Evolutionary conservation across 371 early-diverging fungal species (phyloP).

Genomic region (Capillidium rhysosporum): DNA sequence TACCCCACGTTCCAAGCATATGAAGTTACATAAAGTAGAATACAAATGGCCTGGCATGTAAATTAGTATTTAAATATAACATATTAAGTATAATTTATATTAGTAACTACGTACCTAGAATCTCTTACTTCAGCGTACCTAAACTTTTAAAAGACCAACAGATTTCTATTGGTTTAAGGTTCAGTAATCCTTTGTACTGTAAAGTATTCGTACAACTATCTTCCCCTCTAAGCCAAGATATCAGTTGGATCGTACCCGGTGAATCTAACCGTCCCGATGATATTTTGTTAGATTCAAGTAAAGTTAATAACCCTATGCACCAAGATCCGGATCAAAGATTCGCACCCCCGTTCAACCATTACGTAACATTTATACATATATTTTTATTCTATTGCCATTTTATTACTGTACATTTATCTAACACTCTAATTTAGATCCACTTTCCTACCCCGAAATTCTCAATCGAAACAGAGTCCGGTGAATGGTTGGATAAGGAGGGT

Average conservation of each 20-base stretch:
- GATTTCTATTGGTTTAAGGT: background rate
- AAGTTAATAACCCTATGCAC: background rate
- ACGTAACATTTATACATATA: background rate
- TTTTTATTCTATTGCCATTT: background rate
- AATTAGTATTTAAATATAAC: background rate
- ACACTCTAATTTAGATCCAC: background rate
- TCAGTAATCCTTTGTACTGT: background rate
- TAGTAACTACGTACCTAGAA: background rate
- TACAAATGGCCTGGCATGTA: slow-evolving; percentile 1
- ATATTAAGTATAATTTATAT: background rate
- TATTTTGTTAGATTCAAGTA: background rate
- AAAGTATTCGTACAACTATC: background rate
- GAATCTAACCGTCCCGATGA: slow-evolving; percentile 3
- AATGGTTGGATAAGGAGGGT: background rate
- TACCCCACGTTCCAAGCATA: background rate
- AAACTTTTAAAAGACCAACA: background rate
- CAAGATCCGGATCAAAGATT: background rate
- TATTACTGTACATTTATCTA: background rate
- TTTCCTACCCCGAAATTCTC: slow-evolving; percentile 3
- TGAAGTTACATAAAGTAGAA: background rate
- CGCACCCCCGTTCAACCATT: background rate
- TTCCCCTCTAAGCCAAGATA: background rate
- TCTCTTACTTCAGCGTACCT: background rate
- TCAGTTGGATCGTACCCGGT: background rate
- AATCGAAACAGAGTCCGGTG: background rate